Percentiles rank a stretch among this genome's conserved stretches.
phyloP scores from a whole-genome alignment of 2,329 filamentous ascomycete genomes.

The Macroventuria anomochaeta region DNA sequence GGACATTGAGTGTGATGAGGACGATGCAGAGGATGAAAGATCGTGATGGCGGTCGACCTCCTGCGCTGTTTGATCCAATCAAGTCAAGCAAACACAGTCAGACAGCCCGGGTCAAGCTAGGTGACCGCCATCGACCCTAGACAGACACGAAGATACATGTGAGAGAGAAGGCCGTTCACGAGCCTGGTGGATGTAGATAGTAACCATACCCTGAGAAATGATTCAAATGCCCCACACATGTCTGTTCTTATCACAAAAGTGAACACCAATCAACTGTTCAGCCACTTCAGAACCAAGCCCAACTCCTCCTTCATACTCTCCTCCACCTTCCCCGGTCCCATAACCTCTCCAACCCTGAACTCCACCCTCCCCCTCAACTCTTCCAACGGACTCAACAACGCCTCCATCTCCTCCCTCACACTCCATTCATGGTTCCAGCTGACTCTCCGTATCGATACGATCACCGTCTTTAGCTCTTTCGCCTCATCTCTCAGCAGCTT shows the following conservation, averaged over 20 bases:
- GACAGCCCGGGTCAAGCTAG: constrained; percentile 60
- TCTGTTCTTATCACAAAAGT: not conserved
- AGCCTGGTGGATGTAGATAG: constrained; percentile 1
- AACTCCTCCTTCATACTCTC: constrained; percentile 7
- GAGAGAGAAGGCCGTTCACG: not conserved
- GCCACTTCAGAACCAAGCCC: not conserved
- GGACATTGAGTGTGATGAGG: constrained; percentile 64
- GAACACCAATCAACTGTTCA: not conserved
- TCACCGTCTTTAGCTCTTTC: constrained; percentile 5
- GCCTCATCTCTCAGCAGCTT: constrained; percentile 19
- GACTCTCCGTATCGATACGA: constrained; percentile 13
- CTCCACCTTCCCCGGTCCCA: constrained; percentile 4
- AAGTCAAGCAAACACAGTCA: constrained; percentile 2
- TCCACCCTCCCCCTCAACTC: constrained; percentile 8
- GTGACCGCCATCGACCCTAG: constrained; percentile 50
- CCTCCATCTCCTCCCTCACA: constrained; percentile 14
- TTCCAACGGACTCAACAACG: constrained; percentile 16
- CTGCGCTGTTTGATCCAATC: constrained; percentile 52
- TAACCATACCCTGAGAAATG: not conserved
- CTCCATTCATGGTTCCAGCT: constrained; percentile 7
- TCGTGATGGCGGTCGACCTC: constrained; percentile 69
- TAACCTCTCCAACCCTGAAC: constrained; percentile 20
- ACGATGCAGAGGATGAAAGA: constrained; percentile 66
- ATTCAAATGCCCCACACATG: not conserved
- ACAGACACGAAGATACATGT: not conserved